Percentiles rank a stretch among this genome's conserved stretches.
Evolutionary conservation across 208 protist genomes (phyloP).

Genomic region (Leishmania mexicana): DNA sequence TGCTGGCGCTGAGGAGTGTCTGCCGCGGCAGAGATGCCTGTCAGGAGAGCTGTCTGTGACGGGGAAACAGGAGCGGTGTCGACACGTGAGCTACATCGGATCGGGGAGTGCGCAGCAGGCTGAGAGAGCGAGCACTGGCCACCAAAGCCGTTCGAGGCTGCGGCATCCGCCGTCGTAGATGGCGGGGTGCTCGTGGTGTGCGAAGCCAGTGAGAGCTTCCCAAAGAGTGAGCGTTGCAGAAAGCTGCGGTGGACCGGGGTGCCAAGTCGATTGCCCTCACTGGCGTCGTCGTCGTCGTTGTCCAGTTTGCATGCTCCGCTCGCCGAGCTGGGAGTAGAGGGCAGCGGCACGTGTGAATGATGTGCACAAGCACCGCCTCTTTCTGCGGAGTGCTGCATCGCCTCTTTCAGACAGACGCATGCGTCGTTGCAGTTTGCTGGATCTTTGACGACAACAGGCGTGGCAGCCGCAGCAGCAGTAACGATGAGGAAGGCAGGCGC

Average conservation of each 20-base stretch:
- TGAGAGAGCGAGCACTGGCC: constrained; percentile 11
- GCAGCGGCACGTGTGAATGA: background rate
- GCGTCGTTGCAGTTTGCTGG: background rate
- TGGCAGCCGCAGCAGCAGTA: background rate
- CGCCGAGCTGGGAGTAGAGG: background rate
- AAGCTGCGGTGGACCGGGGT: background rate
- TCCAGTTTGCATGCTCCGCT: background rate
- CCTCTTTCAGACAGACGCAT: background rate
- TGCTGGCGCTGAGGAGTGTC: background rate
- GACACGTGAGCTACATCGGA: background rate
- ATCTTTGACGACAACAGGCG: background rate
- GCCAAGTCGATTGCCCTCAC: background rate
- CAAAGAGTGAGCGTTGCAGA: constrained; percentile 9
- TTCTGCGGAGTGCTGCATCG: background rate
- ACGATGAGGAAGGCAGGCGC: background rate
- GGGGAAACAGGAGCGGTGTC: background rate
- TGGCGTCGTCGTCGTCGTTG: background rate
- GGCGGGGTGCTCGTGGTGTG: background rate
- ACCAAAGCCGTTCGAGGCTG: background rate
- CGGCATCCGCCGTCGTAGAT: background rate
- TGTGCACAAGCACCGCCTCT: background rate
- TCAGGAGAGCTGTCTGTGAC: constrained; percentile 9
- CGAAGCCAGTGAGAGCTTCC: background rate
- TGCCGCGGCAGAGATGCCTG: constrained; percentile 7
- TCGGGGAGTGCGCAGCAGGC: constrained; percentile 7